phyloP scores from a whole-genome alignment of 257 asterid species.

The Rehmannia glutinosa region DNA sequence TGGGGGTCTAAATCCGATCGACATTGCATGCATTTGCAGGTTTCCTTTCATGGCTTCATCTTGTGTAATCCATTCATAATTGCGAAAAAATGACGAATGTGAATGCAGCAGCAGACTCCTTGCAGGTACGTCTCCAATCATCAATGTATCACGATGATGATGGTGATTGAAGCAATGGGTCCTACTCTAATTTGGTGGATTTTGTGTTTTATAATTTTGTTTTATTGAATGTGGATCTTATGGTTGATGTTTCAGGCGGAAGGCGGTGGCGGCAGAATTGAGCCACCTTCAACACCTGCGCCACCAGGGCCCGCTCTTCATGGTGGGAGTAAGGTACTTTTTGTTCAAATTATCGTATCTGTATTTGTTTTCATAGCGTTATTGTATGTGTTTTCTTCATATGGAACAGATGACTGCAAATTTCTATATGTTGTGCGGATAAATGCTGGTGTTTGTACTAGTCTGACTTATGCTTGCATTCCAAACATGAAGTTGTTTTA shows the following conservation, averaged over 20 bases:
- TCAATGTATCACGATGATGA: background rate
- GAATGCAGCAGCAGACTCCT: slow-evolving; percentile 37
- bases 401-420: background rate
- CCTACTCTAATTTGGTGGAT: background rate
- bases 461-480: background rate
- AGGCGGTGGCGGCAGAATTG: slow-evolving; percentile 46
- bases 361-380: background rate
- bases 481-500: background rate
- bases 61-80: slow-evolving; percentile 25
- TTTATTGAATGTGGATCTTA: background rate
- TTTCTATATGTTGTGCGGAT: background rate
- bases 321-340: slow-evolving; percentile 68
- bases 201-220: background rate
- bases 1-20: slow-evolving; percentile 21
- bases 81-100: slow-evolving; percentile 49
- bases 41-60: slow-evolving; percentile 29
- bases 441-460: background rate
- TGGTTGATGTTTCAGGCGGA: slow-evolving; percentile 49
- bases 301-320: slow-evolving; percentile 39
- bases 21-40: slow-evolving; percentile 43
- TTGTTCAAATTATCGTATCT: background rate
- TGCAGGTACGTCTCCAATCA: slow-evolving; percentile 36
- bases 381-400: background rate
- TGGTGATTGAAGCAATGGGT: background rate
- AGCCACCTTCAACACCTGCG: slow-evolving; percentile 51